These are phyloP conservation scores for Clonostachys chloroleuca DNA, from an alignment of 2,329 filamentous ascomycete species.

Conservation along the genomic window DNA sequence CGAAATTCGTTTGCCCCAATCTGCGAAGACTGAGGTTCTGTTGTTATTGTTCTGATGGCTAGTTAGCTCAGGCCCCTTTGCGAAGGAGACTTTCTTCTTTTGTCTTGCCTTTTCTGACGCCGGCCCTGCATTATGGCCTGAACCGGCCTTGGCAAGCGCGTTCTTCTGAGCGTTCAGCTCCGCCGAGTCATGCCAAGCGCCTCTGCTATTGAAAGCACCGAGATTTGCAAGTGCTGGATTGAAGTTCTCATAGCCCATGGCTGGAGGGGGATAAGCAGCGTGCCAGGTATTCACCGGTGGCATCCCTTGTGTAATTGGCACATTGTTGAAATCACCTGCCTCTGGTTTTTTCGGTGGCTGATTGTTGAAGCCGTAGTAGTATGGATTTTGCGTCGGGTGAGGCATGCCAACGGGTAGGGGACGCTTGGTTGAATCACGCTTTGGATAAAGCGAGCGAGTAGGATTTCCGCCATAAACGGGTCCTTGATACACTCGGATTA, in stretches of 20 bases:
- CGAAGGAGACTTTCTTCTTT: no score
- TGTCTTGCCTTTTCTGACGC: no score
- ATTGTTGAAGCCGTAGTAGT: conserved; percentile 29
- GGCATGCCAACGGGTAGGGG: conserved; percentile 34
- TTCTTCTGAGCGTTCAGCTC: no score
- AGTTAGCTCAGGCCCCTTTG: no score
- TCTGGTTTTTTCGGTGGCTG: conserved; percentile 1
- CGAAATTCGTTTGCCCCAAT: no score
- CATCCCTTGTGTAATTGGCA: conserved; percentile 19
- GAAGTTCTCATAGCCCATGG: background rate
- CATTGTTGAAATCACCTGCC: background rate
- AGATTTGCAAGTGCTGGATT: no score
- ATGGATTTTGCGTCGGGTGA: conserved; percentile 36
- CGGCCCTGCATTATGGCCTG: no score
- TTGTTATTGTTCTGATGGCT: no score
- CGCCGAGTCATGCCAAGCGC: no score
- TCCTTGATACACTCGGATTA: conserved; percentile 54
- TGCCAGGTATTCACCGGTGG: conserved; percentile 10
- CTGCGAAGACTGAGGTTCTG: no score
- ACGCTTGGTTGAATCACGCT: conserved; percentile 18
- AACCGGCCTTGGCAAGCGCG: no score
- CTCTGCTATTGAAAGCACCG: no score
- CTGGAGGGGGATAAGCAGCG: conserved; percentile 10
- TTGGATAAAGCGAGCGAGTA: conserved; percentile 38
- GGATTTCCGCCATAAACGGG: conserved; percentile 47